These are phyloP conservation scores for Candida pini DNA, from an alignment of 805 yeast genomes.

Conservation along the genomic window DNA sequence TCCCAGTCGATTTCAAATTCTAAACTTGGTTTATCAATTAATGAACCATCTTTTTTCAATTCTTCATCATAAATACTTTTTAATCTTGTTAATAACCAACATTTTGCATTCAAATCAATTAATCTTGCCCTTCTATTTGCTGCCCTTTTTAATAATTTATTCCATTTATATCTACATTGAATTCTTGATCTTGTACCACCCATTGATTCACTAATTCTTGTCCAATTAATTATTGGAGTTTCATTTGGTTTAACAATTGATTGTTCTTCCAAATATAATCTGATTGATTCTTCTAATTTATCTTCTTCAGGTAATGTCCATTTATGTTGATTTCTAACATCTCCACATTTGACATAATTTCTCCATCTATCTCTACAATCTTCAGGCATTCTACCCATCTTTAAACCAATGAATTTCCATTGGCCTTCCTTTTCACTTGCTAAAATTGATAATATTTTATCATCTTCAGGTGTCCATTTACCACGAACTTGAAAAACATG, in stretches of 20 bases:
- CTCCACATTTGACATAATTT: conserved; percentile 90
- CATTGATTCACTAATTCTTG: conserved; percentile 83
- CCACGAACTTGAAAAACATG: conserved; percentile 86
- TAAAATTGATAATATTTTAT: conserved; percentile 54
- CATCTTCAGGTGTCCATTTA: conserved; percentile 85
- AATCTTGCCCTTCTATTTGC: conserved; percentile 37
- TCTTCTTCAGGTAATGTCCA: conserved; percentile 85
- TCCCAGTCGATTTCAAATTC: conserved; percentile 62
- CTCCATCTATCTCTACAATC: conserved; percentile 97
- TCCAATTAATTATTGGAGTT: conserved; percentile 73
- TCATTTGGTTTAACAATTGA: conserved; percentile 21
- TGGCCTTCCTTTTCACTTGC: conserved; percentile 69
- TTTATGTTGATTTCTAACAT: conserved; percentile 64
- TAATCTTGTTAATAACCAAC: conserved; percentile 44
- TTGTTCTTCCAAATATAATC: conserved; percentile 38
- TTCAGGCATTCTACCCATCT: conserved; percentile 91
- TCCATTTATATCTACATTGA: conserved; percentile 96
- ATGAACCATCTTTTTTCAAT: conserved; percentile 27
- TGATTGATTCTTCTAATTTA: conserved; percentile 48
- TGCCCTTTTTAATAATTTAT: conserved; percentile 64
- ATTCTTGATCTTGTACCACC: conserved; percentile 84
- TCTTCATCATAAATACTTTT: conserved; percentile 37
- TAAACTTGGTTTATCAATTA: no score
- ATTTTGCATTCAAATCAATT: conserved; percentile 41
- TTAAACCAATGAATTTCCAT: conserved; percentile 82